These are phyloP conservation scores for Megacollybia marginata DNA, from an alignment of 768 basidiomycete genomes.

Conservation along the genomic window DNA sequence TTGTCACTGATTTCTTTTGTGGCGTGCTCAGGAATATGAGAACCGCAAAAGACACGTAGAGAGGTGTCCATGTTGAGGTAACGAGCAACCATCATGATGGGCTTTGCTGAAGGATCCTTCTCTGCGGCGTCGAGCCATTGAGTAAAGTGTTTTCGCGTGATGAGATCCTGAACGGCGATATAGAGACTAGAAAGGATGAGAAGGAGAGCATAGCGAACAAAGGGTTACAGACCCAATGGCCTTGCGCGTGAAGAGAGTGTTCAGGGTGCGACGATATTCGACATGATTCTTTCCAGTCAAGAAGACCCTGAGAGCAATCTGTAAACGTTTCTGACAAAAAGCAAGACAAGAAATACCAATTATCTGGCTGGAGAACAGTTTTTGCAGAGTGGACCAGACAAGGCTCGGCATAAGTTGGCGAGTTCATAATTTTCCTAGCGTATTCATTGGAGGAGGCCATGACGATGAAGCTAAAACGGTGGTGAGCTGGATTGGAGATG, in stretches of 20 bases:
- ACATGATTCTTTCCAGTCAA: conserved; percentile 89
- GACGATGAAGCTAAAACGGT: conserved; percentile 82
- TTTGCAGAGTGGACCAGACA: conserved; percentile 92
- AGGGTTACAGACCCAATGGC: conserved; percentile 39
- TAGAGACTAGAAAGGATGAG: background rate
- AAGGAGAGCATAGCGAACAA: conserved; percentile 52
- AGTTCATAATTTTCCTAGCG: conserved; percentile 93
- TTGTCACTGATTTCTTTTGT: conserved; percentile 54
- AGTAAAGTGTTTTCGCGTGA: conserved; percentile 45
- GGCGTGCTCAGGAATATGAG: conserved; percentile 69
- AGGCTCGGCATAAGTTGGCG: conserved; percentile 86
- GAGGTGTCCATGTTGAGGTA: conserved; percentile 97
- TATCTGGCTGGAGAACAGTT: conserved; percentile 73
- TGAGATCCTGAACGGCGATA: background rate
- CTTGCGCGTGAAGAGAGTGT: conserved; percentile 39
- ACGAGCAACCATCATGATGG: conserved; percentile 42
- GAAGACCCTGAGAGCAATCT: conserved; percentile 70
- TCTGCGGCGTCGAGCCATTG: conserved; percentile 27
- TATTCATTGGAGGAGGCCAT: conserved; percentile 94
- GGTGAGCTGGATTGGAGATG: too few species aligned
- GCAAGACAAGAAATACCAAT: conserved; percentile 51
- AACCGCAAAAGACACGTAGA: conserved; percentile 90
- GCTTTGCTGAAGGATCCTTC: conserved; percentile 24
- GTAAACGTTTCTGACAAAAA: background rate
- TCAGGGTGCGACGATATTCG: conserved; percentile 54